These are phyloP conservation scores for Akebia trifoliata DNA, from an alignment of 164 flowering plant species.

Conservation along the genomic window DNA sequence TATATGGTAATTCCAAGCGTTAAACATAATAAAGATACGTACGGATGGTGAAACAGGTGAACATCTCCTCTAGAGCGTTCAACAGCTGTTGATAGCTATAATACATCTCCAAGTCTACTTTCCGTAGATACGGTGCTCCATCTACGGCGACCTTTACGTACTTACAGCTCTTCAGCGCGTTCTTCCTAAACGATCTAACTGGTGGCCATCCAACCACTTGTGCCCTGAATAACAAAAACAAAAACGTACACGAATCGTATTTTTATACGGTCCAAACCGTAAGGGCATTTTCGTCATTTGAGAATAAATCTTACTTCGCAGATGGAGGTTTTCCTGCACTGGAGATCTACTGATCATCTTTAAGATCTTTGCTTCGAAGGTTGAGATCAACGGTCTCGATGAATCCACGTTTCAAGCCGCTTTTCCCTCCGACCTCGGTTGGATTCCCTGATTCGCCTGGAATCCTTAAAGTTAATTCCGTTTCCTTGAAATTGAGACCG, in stretches of 20 bases:
- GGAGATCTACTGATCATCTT: background rate
- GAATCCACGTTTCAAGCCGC: slow-evolving; percentile 21
- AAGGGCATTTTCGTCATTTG: no score
- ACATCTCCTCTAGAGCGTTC: slow-evolving; percentile 30
- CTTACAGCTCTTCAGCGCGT: slow-evolving; percentile 24
- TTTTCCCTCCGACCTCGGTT: background rate
- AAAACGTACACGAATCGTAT: background rate
- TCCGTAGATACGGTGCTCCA: no score
- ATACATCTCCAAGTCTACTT: slow-evolving; percentile 43
- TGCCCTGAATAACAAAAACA: slow-evolving; percentile 26
- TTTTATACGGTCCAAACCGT: no score
- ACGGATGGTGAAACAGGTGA: slow-evolving; percentile 35
- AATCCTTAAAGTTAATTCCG: slow-evolving; percentile 31
- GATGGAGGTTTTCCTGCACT: slow-evolving; percentile 17
- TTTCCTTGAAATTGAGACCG: slow-evolving; percentile 22
- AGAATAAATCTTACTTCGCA: slow-evolving; percentile 19
- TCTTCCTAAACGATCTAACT: slow-evolving; percentile 41
- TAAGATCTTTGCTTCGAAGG: slow-evolving; percentile 1
- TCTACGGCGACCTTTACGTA: slow-evolving; percentile 53
- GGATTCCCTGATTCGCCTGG: slow-evolving; percentile 21
- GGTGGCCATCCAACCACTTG: slow-evolving; percentile 80
- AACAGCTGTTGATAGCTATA: slow-evolving; percentile 36
- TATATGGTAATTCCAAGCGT: no score
- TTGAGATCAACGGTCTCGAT: slow-evolving; percentile 25
- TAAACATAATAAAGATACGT: no score